Base-by-base conservation (phyloP, 2,329 filamentous ascomycete species). In the Chaetomium globosum region DNA sequence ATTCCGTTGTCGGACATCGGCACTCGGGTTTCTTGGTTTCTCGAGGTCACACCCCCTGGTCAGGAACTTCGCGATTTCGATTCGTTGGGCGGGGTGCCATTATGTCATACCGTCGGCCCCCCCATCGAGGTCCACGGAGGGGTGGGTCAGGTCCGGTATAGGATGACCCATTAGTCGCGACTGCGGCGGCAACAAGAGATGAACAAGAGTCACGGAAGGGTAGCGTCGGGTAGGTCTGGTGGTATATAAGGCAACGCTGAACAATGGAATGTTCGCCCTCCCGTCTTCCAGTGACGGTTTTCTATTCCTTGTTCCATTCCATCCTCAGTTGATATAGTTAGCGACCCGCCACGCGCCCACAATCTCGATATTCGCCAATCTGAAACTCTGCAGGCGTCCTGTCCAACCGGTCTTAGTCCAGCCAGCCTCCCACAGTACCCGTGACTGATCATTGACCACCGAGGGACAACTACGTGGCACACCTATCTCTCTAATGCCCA, bases 51-150 rank as follows among this genome's bases (percentile, higher is more conserved):
- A 30, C 9, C 26, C 48, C 31, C 36, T 52, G 23, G 30, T 30
- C 60, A 62, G 60, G 60, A 16, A 46, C 36, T 33, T 30, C 19
- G 21, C 4, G 23, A 21, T 39, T 31, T 62, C 48, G 48, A 66
- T 65, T 63, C 31, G 65, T 26, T 33, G 55, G 23, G 55, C 51
- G 31, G 57, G 52, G 39, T 43, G 58, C 52, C 55, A 65, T 68
- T 68, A 69, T 70, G 69, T 69, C 69, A 70, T 70, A 69, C 62
- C 26, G 8, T 55, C 21, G 21, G 57, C 30, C 33, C 30, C 33
- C 51, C 61, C 36, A 48, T 64, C 39, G 7, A 63, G 62, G 65
- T 16, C 31, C 53, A 55, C 55, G 59, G 54, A 36, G 53, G 43
- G 52, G 56, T 53, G 16, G 39, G 39, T 19, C 39, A 5, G 39